Percentiles rank a stretch among this genome's conserved stretches.
phyloP scores from a whole-genome alignment of 768 basidiomycete genomes.

The Scleroderma bovista region DNA sequence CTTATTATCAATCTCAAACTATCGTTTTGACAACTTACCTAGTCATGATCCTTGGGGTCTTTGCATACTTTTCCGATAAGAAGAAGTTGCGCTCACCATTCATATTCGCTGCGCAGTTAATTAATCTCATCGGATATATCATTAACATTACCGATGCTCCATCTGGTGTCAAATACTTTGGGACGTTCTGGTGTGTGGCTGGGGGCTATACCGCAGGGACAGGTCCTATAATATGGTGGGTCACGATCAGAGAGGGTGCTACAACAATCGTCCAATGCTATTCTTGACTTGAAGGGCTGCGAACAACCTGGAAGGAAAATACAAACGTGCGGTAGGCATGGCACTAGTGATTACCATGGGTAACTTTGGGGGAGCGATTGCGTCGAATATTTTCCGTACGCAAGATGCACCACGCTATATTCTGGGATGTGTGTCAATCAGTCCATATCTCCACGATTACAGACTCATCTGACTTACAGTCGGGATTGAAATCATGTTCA shows the following conservation, averaged over 20 bases:
- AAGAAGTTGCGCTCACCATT: constrained; percentile 51
- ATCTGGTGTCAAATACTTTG: constrained; percentile 59
- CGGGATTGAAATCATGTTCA: constrained; percentile 56
- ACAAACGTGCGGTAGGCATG: constrained; percentile 6
- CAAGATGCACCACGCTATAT: constrained; percentile 54
- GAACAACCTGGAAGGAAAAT: constrained; percentile 7
- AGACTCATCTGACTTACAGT: constrained; percentile 29
- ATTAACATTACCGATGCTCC: constrained; percentile 53
- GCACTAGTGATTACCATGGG: constrained; percentile 46
- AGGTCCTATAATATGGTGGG: constrained; percentile 53
- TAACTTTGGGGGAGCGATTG: constrained; percentile 57
- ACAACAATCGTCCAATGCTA: neutral
- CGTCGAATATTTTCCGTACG: constrained; percentile 55
- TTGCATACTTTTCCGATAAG: constrained; percentile 50
- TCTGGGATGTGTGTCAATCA: constrained; percentile 48
- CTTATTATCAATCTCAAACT: neutral
- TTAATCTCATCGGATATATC: constrained; percentile 50
- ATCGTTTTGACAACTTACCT: neutral
- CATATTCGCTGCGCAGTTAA: constrained; percentile 42
- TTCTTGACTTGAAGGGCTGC: neutral
- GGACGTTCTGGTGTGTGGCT: constrained; percentile 57
- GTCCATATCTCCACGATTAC: neutral
- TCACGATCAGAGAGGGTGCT: neutral
- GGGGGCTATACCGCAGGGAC: constrained; percentile 57
- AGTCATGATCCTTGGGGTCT: neutral